Conservation (phyloP, 805 yeast species). For the Wickerhamiella shivajii region DNA sequence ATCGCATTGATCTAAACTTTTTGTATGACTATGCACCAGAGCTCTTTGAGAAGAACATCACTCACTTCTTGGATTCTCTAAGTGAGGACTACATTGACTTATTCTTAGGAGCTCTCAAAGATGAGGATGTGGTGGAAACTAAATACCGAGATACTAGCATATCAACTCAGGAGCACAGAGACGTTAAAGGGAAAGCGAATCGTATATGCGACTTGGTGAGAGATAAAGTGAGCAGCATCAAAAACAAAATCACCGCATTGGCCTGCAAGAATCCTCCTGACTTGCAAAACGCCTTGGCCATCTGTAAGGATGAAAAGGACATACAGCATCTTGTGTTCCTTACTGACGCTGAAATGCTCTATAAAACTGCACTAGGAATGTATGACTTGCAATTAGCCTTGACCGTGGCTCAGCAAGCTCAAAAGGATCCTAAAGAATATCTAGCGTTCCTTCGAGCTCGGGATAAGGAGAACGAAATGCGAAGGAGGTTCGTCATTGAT, state of each 20-base stretch:
- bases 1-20: conserved; percentile 81
- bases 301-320: conserved; percentile 48
- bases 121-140: conserved; percentile 70
- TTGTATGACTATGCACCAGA: conserved; percentile 76
- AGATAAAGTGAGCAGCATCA: conserved; percentile 34
- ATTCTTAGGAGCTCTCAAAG: conserved; percentile 71
- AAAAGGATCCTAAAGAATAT: conserved; percentile 95
- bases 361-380: conserved; percentile 62
- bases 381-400: conserved; percentile 74
- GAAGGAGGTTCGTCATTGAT: conserved; percentile 67
- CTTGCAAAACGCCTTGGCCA: conserved; percentile 52
- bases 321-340: conserved; percentile 79
- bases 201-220: conserved; percentile 55
- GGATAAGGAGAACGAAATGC: conserved; percentile 47
- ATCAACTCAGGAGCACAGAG: background rate
- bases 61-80: conserved; percentile 54
- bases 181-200: conserved; percentile 38
- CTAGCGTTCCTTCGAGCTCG: conserved; percentile 78
- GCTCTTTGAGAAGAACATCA: conserved; percentile 48
- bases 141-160: conserved; percentile 61
- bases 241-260: conserved; percentile 60
- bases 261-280: conserved; percentile 88
- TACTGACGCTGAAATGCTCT: conserved; percentile 74
- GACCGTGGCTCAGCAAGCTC: conserved; percentile 86
- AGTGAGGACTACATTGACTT: conserved; percentile 66